These are phyloP conservation scores for Ogataea nakhonphanomensis DNA, from an alignment of 805 yeast genomes.

Conservation along the genomic window DNA sequence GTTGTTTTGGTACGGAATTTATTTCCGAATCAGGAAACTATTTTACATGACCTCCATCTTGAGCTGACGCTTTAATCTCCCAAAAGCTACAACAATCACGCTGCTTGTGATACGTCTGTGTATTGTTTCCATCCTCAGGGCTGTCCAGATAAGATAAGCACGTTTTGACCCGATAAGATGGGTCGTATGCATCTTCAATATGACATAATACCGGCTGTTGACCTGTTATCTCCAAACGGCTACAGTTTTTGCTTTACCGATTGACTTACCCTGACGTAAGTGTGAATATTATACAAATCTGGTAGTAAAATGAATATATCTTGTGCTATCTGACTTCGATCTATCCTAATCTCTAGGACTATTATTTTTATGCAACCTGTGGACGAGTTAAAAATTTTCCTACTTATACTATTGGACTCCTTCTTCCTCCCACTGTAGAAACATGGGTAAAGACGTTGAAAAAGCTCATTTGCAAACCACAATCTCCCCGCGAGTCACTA, in stretches of 20 bases:
- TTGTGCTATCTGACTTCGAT: no score
- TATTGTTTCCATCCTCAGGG: not conserved
- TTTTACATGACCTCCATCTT: slow-evolving; percentile 3
- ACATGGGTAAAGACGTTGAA: slow-evolving; percentile 19
- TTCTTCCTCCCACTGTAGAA: not conserved
- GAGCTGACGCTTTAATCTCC: not conserved
- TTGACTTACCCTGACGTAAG: not conserved
- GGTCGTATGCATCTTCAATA: not conserved
- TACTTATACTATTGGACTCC: not conserved
- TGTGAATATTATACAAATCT: slow-evolving; percentile 9
- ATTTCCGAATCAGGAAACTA: slow-evolving; percentile 4
- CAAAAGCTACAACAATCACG: slow-evolving; percentile 6
- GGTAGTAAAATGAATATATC: not conserved
- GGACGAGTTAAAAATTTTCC: slow-evolving; percentile 7
- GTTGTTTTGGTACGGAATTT: not conserved
- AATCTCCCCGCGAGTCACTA: slow-evolving; percentile 20
- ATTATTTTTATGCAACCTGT: not conserved
- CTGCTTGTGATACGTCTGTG: not conserved
- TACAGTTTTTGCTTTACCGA: no score
- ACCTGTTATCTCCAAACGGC: not conserved
- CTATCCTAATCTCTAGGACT: no score
- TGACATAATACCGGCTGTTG: not conserved
- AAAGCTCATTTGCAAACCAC: slow-evolving; percentile 16
- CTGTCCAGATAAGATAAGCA: slow-evolving; percentile 7
- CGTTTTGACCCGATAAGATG: slow-evolving; percentile 2